phyloP scores from a whole-genome alignment of 78 protist genomes.

The Goniomonas avonlea region DNA sequence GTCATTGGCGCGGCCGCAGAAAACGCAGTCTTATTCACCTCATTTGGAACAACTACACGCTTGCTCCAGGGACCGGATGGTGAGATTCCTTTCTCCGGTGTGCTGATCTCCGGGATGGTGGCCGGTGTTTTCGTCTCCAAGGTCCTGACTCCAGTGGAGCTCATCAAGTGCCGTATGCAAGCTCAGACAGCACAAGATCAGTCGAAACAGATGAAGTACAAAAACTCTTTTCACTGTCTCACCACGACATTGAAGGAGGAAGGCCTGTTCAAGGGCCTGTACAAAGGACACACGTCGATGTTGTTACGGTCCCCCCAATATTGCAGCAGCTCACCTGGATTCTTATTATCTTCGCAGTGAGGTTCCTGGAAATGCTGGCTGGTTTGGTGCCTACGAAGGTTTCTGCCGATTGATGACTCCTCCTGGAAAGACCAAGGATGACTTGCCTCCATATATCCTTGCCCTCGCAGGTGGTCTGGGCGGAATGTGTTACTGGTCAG shows the following conservation, averaged over 20 bases:
- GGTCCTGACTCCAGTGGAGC: constrained; percentile 19
- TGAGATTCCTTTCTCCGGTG: not conserved
- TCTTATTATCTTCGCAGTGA: too few relatives aligned
- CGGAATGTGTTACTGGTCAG: not conserved
- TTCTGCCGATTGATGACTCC: not conserved
- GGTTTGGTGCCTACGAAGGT: constrained; percentile 12
- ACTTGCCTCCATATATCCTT: not conserved
- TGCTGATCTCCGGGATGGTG: not conserved
- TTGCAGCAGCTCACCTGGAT: too few relatives aligned
- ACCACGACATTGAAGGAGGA: not conserved
- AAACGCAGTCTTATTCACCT: not conserved
- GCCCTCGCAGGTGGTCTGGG: not conserved
- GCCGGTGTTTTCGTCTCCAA: not conserved
- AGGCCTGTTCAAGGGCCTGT: too few relatives aligned
- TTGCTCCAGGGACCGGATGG: not conserved
- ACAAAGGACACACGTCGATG: too few relatives aligned
- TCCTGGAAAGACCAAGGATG: not conserved
- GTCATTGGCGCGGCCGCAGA: too few relatives aligned
- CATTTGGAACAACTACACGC: not conserved
- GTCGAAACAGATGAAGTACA: not conserved
- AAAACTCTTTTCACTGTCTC: not conserved
- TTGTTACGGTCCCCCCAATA: too few relatives aligned
- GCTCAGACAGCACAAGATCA: not conserved
- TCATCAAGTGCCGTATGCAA: constrained; percentile 10
- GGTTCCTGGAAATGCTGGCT: not conserved